Conservation (phyloP, 345 rosid species). For the Crucihimalaya himalaica region DNA sequence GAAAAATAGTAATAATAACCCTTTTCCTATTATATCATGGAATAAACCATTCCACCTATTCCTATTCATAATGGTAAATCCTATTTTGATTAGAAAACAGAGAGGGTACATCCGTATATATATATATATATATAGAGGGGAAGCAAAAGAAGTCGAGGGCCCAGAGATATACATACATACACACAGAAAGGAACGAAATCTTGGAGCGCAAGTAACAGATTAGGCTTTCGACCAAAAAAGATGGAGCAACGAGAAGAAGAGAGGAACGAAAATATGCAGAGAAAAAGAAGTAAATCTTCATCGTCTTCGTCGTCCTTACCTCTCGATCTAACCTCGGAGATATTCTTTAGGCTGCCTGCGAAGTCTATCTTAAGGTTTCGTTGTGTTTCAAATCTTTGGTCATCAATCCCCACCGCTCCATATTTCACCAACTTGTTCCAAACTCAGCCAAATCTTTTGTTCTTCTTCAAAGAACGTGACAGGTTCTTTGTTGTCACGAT, state of each 20-base stretch:
- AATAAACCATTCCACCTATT: not conserved
- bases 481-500: not conserved
- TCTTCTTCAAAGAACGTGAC: not conserved
- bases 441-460: not conserved
- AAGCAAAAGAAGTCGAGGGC: not conserved
- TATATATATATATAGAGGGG: not conserved
- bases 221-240: not conserved
- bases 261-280: too few species aligned
- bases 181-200: not conserved
- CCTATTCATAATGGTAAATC: not conserved
- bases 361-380: not conserved
- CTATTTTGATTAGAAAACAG: not conserved
- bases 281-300: not conserved
- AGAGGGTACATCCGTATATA: not conserved
- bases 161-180: not conserved
- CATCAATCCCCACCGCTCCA: not conserved
- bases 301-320: not conserved
- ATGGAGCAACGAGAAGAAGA: not conserved
- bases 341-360: not conserved
- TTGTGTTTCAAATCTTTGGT: not conserved
- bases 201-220: not conserved
- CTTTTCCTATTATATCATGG: not conserved
- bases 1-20: too few species aligned
- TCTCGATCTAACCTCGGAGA: not conserved
- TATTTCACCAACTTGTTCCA: not conserved